Percentiles rank a stretch among this genome's conserved stretches.
phyloP scores from a whole-genome alignment of 2,329 filamentous ascomycete genomes.

The Cercospora citrullina region DNA sequence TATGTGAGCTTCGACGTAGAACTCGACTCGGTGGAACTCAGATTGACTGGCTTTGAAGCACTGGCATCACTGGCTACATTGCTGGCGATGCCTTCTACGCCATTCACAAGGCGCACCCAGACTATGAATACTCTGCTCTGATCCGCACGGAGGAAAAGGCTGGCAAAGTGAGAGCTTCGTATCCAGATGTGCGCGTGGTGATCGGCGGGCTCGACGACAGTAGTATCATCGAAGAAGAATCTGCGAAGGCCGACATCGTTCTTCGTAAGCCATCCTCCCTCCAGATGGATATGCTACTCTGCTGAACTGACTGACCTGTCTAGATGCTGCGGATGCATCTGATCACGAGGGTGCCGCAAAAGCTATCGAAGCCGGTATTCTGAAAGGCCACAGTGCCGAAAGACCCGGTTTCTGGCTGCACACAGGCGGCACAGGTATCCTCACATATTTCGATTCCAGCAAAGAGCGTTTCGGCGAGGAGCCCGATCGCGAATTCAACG shows the following conservation, averaged over 20 bases:
- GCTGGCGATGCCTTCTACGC: constrained; percentile 49
- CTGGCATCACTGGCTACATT: constrained; percentile 45
- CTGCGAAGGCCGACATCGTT: constrained; percentile 55
- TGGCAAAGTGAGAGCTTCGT: constrained; percentile 40
- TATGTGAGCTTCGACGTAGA: constrained; percentile 27
- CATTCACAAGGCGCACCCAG: constrained; percentile 50
- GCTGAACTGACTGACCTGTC: constrained; percentile 3
- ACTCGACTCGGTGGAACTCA: not conserved
- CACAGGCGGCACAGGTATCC: constrained; percentile 58
- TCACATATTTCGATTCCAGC: constrained; percentile 54
- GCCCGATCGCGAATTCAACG: constrained; percentile 53
- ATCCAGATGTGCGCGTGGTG: constrained; percentile 48
- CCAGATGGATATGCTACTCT: not conserved
- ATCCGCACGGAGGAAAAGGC: constrained; percentile 54
- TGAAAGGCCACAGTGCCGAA: constrained; percentile 45
- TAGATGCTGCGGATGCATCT: constrained; percentile 48
- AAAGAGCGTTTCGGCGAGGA: constrained; percentile 51
- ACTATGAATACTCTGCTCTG: constrained; percentile 51
- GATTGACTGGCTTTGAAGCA: constrained; percentile 25
- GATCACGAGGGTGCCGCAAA: constrained; percentile 51
- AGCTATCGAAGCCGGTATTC: constrained; percentile 56
- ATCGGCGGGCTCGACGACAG: constrained; percentile 53
- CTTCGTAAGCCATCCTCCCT: constrained; percentile 38
- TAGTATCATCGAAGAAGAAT: constrained; percentile 49
- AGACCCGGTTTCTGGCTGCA: constrained; percentile 49